Base-by-base conservation (phyloP, 1,284 basidiomycete genomes). In the Thecaphora frezii region DNA sequence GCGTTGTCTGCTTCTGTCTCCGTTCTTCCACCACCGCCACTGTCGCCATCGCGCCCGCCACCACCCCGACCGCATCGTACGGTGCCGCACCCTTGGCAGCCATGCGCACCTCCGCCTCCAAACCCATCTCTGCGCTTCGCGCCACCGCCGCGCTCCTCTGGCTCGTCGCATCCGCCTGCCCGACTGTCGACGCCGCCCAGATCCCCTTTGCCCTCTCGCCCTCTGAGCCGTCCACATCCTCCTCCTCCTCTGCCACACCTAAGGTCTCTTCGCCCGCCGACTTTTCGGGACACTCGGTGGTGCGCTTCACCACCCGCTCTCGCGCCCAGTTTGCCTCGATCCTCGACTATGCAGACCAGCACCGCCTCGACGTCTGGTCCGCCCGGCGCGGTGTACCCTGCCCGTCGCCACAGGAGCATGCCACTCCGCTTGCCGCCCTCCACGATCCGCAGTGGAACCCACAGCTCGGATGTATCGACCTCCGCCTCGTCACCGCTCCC, bases 281-380 rank as follows among this genome's bases (percentile, higher is more conserved):
- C 40, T 66, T 66, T 33, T 19, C 42, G 21, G 55, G 53, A 24
- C 55, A 66, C 16, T 47, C 55, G 23, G 58, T 66, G 23, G 48
- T 66, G 33, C 33, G 64, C 7, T 48, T 62, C 48, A 58, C 24
- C 37, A 66, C 64, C 3, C 18, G n/a, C 1, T 33, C 42, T 1
- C n/a, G 13, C 2, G 4, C 3, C 3, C 52, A 66, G 33, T 46
- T 54, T 5, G 22, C 38, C 10, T 5, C 42, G 10, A 40, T 66
- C 19, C 28, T 66, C 44, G 1, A 45, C 8, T 38, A 50, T 1
- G 64, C 59, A 13, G 33, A 62, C 22, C 10, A 1, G 1, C 12
- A 53, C 4, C 41, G 26, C 1, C 48, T 66, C 1, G 64, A 66
- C 38, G 55, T 66, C 1, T 66, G 64, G 64, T 50, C 44, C 12